Evolutionary conservation across 345 rosid genomes (phyloP), one percentile per base, ranked within the genome.

Genomic region (Luvunga scandens): DNA sequence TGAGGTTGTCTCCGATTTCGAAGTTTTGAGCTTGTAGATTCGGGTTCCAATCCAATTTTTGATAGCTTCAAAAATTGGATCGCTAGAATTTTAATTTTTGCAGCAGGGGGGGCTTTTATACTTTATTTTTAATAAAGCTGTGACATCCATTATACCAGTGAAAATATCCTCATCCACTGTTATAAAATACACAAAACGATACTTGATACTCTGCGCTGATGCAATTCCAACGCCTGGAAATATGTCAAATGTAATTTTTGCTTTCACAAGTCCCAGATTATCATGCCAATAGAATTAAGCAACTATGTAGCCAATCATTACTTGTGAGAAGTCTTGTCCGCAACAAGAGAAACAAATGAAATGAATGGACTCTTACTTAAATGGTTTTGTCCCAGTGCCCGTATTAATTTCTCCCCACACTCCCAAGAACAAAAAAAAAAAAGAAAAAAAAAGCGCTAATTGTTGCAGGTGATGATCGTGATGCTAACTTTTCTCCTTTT

Each of bases 321-420:
- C 65, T 30, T 38, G 74, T 21, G 62, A 18, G 64, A 72, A 66
- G 30, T 68, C 48, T 48, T 81, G 87, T 84, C 81, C 53, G 71
- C 71, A 50, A 73, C 30, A 73, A 42, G 30, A 2, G 53, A 59
- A 77, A 81, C 84, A 84, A 34, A 39, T 56, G 67, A 12, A 62
- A 75, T 77, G 60, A 63, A 75, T 67, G 66, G 69, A 82, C 83
- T 79, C 79, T 69, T 76, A 84, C 79, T 76, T 76, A 55, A 70
- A 84, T 81, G 82, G 82, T n/a, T 77, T 79, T 84, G 84, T 80
- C 84, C 66, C 60, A 68, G 3, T 39, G 13, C 45, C 45, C 45
- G 3, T 74, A 24, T 66, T 25, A 36, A 12, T 57, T 79, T 61
- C 57, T 65, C 50, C 79, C 36, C 5, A 21, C 12, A 21, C 61